phyloP scores from a whole-genome alignment of 495 filamentous ascomycete genomes.

The Penicillium coffeae region DNA sequence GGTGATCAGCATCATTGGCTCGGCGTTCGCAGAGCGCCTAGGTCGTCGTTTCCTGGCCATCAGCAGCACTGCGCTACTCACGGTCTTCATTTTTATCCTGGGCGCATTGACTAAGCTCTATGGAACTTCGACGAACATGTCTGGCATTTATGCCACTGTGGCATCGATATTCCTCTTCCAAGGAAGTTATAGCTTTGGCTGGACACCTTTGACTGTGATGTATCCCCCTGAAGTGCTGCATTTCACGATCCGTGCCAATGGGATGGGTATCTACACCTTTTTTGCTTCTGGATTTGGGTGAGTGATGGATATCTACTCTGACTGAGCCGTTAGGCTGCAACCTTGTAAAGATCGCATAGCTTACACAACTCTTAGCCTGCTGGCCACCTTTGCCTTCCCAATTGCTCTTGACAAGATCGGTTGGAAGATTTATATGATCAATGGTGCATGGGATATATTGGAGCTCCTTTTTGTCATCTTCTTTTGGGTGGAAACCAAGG shows the following conservation, averaged over 20 bases:
- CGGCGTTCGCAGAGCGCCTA: not conserved
- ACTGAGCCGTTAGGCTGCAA: no score
- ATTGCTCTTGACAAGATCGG: constrained; percentile 1
- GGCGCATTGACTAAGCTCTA: constrained; percentile 3
- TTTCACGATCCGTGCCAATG: not conserved
- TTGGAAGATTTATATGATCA: constrained; percentile 7
- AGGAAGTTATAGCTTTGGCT: constrained; percentile 3
- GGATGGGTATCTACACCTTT: constrained; percentile 4
- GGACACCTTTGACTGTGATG: constrained; percentile 1
- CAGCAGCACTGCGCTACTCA: not conserved
- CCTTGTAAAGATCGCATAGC: no score
- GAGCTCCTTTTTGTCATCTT: not conserved
- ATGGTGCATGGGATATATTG: constrained; percentile 3
- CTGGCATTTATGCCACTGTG: constrained; percentile 3
- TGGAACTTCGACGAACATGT: not conserved
- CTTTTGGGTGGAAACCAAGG: constrained; percentile 5
- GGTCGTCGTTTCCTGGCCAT: not conserved
- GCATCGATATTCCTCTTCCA: constrained; percentile 7
- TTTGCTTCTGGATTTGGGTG: not conserved
- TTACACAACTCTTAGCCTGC: not conserved
- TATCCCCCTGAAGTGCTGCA: constrained; percentile 4
- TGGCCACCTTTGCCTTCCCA: not conserved
- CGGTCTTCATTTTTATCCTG: constrained; percentile 2
- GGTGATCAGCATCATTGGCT: not conserved
- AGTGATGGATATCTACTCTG: no score